A percentile compares a stretch with the other conserved stretches of the same genome.
phyloP scores from a whole-genome alignment of 2,329 filamentous ascomycete genomes.

The Eutypella sp. region DNA sequence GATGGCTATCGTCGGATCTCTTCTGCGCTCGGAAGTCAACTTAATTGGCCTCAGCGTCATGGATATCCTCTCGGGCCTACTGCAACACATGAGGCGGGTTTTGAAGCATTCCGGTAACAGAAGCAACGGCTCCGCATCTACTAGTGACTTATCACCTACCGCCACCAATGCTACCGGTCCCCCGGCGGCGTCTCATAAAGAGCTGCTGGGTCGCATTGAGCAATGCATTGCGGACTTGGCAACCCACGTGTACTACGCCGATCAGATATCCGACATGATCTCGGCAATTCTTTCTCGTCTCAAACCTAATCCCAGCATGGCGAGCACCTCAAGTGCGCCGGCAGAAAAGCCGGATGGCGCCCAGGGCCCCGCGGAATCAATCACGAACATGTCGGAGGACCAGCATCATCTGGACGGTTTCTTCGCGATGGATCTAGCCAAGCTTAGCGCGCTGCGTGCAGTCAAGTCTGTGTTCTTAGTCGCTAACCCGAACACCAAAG shows the following conservation, averaged over 20 bases:
- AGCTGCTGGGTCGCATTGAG: slow-evolving; percentile 67
- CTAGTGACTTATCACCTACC: slow-evolving; percentile 27
- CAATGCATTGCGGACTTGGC: slow-evolving; percentile 85
- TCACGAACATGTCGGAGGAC: slow-evolving; percentile 37
- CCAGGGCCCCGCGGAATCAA: slow-evolving; percentile 27
- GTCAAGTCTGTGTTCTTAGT: slow-evolving; percentile 79
- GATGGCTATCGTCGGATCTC: slow-evolving; percentile 71
- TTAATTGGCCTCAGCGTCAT: slow-evolving; percentile 94
- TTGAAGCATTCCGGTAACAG: slow-evolving; percentile 55
- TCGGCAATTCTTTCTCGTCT: slow-evolving; percentile 72
- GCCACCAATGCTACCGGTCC: slow-evolving; percentile 30
- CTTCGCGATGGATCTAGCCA: slow-evolving; percentile 50
- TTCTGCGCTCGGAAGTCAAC: slow-evolving; percentile 84
- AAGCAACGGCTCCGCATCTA: slow-evolving; percentile 13
- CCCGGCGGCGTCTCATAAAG: slow-evolving; percentile 49
- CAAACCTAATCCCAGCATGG: slow-evolving; percentile 54
- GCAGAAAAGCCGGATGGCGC: slow-evolving; percentile 41
- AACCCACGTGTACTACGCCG: slow-evolving; percentile 93
- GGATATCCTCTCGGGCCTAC: slow-evolving; percentile 81
- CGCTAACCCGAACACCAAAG: slow-evolving; percentile 64
- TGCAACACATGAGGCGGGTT: slow-evolving; percentile 76
- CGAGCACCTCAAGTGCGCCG: slow-evolving; percentile 37
- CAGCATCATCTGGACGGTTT: slow-evolving; percentile 45
- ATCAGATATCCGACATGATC: slow-evolving; percentile 95
- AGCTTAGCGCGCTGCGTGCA: slow-evolving; percentile 65